phyloP scores from a whole-genome alignment of 129 eudicot species.

The Centella asiatica region DNA sequence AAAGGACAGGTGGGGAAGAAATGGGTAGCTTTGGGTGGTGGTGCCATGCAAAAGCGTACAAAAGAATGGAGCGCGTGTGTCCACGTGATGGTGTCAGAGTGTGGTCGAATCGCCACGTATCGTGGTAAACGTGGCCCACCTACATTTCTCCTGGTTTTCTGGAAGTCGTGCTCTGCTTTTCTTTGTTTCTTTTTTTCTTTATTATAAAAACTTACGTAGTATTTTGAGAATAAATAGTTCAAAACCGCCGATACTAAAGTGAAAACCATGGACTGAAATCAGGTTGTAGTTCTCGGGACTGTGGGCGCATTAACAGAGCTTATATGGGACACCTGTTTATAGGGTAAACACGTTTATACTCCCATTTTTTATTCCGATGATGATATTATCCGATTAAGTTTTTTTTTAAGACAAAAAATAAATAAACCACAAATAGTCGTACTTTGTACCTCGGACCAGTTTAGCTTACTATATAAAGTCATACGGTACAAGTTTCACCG shows the following conservation, averaged over 20 bases:
- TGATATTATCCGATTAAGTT: no score
- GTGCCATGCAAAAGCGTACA: constrained; percentile 9
- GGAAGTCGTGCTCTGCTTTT: constrained; percentile 26
- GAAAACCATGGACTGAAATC: neutral
- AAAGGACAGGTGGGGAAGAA: constrained; percentile 11
- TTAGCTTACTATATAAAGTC: no score
- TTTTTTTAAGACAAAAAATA: no score
- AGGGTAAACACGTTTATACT: neutral
- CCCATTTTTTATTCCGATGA: neutral
- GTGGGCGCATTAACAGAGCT: no score
- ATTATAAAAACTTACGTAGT: no score
- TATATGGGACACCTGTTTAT: no score
- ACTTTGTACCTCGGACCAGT: no score
- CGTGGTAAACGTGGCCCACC: constrained; percentile 28
- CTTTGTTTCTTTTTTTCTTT: neutral
- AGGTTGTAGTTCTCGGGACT: neutral
- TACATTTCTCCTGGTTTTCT: constrained; percentile 49
- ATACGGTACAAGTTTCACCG: no score
- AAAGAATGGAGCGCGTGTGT: constrained; percentile 22
- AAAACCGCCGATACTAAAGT: neutral
- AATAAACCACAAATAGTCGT: no score
- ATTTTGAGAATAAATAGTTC: neutral
- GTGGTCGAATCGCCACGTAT: constrained; percentile 76
- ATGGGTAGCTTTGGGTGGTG: neutral
- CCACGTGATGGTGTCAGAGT: constrained; percentile 29